Base-by-base conservation (phyloP, 2,329 filamentous ascomycete species). In the Escovopsis sp. region DNA sequence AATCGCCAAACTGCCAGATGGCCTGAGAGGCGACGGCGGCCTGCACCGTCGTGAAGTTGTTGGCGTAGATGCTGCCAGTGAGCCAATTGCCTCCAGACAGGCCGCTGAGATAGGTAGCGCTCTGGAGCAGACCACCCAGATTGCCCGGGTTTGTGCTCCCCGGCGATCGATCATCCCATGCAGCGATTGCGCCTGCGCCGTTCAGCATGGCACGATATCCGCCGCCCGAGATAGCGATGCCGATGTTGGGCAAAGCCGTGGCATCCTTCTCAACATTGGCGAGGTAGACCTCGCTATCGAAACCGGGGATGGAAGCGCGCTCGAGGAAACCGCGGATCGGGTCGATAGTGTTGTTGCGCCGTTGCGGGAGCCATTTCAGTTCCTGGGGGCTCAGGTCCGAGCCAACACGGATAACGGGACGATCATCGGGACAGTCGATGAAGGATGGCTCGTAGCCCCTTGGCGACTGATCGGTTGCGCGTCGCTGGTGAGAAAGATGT, bases 121-220 rank as follows among this genome's bases (percentile, higher is more conserved):
- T 72, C 64, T 94, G 87, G 47, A 94, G 66, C 48, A 94, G 63
- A 4, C 87, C 87, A 40, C 86, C 84, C 23, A 94, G 67, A 39
- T 86, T 82, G 4, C 84, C 84, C 4, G 63, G 54, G 23, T 49
- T 48, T 8, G 51, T 49, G 45, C 58, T 61, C 28, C 59, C 60
- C 0, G 67, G 58, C 0, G 82, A 87, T 18, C 87, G 75, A 51
- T 63, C 73, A 58, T 94, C 87, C 50, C 86, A 88, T 0, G 86
- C 87, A 28, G 82, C 75, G 12, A 94, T 53, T 36, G 80, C 81
- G 46, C 87, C 87, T 12, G 80, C 87, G 33, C 85, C 86, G 55
- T 83, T 89, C 66, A 88, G 68, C 65, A 93, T 69, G n/a, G 87
- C 86, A 44, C 87, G 72, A 58, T 91, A 94, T 33, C 87, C 87